These are phyloP conservation scores for Amanita muscaria DNA, from an alignment of 768 basidiomycete species.

Conservation along the genomic window DNA sequence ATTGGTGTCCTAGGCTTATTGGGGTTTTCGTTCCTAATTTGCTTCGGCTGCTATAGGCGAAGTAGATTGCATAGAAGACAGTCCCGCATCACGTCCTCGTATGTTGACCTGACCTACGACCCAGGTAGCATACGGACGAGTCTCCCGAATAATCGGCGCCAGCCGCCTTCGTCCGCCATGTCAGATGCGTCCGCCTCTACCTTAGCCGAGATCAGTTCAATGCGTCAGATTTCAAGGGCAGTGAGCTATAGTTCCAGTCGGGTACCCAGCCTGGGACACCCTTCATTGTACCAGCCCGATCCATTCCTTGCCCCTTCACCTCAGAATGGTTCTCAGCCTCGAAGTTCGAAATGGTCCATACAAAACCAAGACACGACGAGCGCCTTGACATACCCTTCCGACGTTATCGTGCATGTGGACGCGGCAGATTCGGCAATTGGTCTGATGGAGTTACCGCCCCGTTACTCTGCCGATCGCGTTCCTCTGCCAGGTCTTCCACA, in stretches of 20 bases:
- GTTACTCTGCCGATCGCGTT: slow-evolving; percentile 21
- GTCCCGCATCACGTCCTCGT: not conserved
- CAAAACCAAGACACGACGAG: not conserved
- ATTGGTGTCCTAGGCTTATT: not conserved
- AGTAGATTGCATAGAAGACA: not conserved
- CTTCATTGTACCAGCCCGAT: not conserved
- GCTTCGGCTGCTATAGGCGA: slow-evolving; percentile 2
- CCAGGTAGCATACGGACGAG: not conserved
- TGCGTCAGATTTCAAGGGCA: not conserved
- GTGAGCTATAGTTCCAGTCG: not conserved
- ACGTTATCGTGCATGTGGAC: slow-evolving; percentile 22
- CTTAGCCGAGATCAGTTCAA: not conserved
- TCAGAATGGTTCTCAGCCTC: not conserved
- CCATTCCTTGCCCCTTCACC: not conserved
- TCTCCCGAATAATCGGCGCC: slow-evolving; percentile 10
- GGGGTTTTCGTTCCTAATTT: not conserved
- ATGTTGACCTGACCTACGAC: slow-evolving; percentile 4
- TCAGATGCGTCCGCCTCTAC: not conserved
- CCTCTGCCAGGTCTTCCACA: slow-evolving; percentile 17
- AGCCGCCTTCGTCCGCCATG: slow-evolving; percentile 9
- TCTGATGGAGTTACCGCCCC: slow-evolving; percentile 23
- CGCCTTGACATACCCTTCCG: not conserved
- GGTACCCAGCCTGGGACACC: not conserved
- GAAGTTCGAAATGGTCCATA: slow-evolving; percentile 3
- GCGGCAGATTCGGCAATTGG: slow-evolving; percentile 16